Evolutionary conservation across 2,329 filamentous ascomycete species (phyloP).

Genomic region (Emmonsiellopsis sp.): DNA sequence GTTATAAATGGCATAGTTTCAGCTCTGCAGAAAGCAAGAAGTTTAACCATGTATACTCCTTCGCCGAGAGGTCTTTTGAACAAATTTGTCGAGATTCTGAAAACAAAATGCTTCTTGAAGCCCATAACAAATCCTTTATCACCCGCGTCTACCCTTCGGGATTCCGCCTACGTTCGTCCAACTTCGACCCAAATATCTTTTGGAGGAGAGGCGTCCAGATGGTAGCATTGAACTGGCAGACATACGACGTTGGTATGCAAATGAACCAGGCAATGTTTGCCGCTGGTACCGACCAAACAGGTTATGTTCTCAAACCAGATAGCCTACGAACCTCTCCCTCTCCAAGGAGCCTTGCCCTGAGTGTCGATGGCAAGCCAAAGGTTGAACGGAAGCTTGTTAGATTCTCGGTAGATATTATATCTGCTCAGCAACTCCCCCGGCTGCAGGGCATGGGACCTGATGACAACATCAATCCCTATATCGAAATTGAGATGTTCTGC

Average conservation of each 20-base stretch:
- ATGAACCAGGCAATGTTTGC: conserved; percentile 98
- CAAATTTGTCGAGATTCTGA: conserved; percentile 67
- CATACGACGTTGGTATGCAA: conserved; percentile 90
- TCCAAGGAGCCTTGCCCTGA: conserved; percentile 13
- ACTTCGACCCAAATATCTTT: conserved; percentile 87
- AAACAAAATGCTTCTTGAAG: conserved; percentile 67
- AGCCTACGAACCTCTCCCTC: conserved; percentile 52
- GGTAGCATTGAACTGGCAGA: conserved; percentile 97
- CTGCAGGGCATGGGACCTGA: conserved; percentile 62
- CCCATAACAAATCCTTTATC: conserved; percentile 83
- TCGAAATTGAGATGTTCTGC: conserved; percentile 90
- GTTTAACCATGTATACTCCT: conserved; percentile 92
- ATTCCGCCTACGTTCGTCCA: conserved; percentile 73
- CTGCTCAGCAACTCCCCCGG: conserved; percentile 87
- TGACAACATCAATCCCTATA: conserved; percentile 77
- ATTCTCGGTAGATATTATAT: conserved; percentile 82
- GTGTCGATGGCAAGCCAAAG: conserved; percentile 39
- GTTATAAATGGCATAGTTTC: conserved; percentile 78
- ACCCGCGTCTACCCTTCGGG: conserved; percentile 91
- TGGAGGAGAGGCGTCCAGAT: conserved; percentile 97
- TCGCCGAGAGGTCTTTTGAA: conserved; percentile 82
- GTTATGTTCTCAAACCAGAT: conserved; percentile 87
- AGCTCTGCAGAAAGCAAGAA: conserved; percentile 67
- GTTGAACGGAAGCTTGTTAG: conserved; percentile 71
- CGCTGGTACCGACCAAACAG: conserved; percentile 72